Conservation (phyloP, 208 protist species). For the Strigomonas culicis region DNA sequence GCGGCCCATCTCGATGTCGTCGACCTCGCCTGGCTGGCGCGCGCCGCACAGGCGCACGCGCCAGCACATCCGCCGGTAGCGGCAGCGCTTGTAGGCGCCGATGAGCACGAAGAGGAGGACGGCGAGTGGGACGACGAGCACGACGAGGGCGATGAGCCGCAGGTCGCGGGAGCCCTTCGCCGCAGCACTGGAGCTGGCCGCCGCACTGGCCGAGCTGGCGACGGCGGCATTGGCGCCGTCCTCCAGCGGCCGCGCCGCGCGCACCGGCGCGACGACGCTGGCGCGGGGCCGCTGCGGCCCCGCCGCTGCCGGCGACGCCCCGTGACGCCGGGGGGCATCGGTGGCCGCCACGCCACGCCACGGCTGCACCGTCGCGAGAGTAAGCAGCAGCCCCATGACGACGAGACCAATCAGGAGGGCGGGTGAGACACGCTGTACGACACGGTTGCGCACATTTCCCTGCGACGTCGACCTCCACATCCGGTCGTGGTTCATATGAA, state of each 20-base stretch:
- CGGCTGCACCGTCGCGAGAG: too few relatives aligned
- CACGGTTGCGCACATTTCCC: too few relatives aligned
- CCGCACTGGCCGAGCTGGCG: background rate
- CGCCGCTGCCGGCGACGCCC: too few relatives aligned
- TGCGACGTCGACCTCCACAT: too few relatives aligned
- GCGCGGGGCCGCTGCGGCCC: too few relatives aligned
- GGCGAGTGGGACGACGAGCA: conserved; percentile 38
- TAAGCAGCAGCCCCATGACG: too few relatives aligned
- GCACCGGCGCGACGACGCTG: too few relatives aligned
- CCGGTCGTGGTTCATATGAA: too few relatives aligned
- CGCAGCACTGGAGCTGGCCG: background rate
- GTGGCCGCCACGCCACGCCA: too few relatives aligned
- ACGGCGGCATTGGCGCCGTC: background rate
- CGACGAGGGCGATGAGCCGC: conserved; percentile 29
- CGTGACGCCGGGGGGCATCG: too few relatives aligned
- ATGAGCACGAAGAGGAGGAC: conserved; percentile 21
- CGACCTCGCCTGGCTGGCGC: conserved; percentile 38
- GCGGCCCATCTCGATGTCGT: conserved; percentile 44
- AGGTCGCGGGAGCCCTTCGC: conserved; percentile 7
- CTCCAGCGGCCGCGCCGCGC: background rate
- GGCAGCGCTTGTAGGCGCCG: conserved; percentile 30
- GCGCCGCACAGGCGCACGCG: conserved; percentile 44
- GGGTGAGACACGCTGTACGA: too few relatives aligned
- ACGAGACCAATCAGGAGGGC: too few relatives aligned
- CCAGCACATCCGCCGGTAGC: conserved; percentile 21